phyloP scores from a whole-genome alignment of 352 stramenopile genomes.

The Phytophthora pini region DNA sequence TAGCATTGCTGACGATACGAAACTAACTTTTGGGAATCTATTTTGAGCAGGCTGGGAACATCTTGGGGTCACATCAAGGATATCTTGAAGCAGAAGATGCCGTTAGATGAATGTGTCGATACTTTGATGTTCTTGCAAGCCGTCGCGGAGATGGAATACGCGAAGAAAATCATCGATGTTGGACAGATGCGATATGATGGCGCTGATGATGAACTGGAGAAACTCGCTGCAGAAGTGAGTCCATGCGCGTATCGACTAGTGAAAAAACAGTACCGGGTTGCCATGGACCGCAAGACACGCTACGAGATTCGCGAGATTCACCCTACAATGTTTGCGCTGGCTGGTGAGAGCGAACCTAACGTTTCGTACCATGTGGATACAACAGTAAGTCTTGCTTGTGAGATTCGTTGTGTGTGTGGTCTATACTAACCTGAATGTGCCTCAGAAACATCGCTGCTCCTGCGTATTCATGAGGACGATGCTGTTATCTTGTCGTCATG shows the following conservation, averaged over 20 bases:
- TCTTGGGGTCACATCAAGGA: slow-evolving; percentile 5
- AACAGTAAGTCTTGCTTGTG: too few species aligned
- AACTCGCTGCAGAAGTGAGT: slow-evolving; percentile 1
- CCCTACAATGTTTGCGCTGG: not conserved
- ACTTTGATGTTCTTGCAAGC: not conserved
- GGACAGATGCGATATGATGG: slow-evolving; percentile 4
- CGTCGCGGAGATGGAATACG: slow-evolving; percentile 11
- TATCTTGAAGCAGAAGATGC: slow-evolving; percentile 3
- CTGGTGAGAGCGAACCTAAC: too few species aligned
- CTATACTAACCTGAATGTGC: too few species aligned
- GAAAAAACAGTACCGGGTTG: not conserved
- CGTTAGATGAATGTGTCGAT: slow-evolving; percentile 1
- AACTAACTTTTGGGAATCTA: not conserved
- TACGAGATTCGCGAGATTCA: slow-evolving; percentile 7
- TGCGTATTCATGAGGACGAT: slow-evolving; percentile 15
- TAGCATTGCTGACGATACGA: not conserved
- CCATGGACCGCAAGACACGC: not conserved
- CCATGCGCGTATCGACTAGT: slow-evolving; percentile 1
- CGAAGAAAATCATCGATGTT: slow-evolving; percentile 4
- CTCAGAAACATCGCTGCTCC: slow-evolving; percentile 1
- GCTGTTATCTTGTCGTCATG: slow-evolving; percentile 12
- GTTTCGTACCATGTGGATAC: too few species aligned
- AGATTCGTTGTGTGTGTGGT: too few species aligned
- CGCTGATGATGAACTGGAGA: slow-evolving; percentile 1
- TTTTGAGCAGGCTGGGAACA: slow-evolving; percentile 1